Percentiles rank a stretch among this genome's conserved stretches.
Conservation (phyloP, 257 asterid species). For the Perilla frutescens region DNA sequence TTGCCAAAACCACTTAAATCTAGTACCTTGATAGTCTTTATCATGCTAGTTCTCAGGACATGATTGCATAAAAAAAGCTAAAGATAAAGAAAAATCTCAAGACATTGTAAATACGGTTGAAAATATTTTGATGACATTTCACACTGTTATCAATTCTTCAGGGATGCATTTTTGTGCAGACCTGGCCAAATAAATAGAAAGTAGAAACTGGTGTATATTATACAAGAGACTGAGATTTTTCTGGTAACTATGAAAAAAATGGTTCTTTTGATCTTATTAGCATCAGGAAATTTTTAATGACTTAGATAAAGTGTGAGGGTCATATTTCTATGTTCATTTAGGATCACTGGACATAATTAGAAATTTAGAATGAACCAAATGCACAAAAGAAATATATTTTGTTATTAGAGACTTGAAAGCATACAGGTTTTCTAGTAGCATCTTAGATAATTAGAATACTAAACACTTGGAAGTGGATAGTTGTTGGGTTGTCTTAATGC, state of each 20-base stretch:
- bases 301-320: not conserved
- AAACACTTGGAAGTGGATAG: no score
- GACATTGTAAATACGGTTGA: slow-evolving; percentile 14
- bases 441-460: not conserved
- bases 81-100: not conserved
- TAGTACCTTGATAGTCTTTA: not conserved
- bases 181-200: no score
- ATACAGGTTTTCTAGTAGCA: not conserved
- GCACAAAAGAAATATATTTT: not conserved
- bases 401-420: not conserved
- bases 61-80: slow-evolving; percentile 1
- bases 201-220: no score
- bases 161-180: not conserved
- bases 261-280: not conserved
- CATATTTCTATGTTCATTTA: not conserved
- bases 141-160: no score
- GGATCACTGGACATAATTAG: not conserved
- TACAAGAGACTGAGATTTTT: no score
- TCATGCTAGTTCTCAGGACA: not conserved
- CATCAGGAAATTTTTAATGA: not conserved
- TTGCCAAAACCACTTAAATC: not conserved
- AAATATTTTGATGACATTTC: not conserved
- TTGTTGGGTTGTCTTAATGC: not conserved
- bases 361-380: not conserved
- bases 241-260: not conserved